Evolutionary conservation across 192 early-diverging fungal genomes (phyloP), one percentile per base, ranked within the genome.

Genomic region (Mortierella alpina): DNA sequence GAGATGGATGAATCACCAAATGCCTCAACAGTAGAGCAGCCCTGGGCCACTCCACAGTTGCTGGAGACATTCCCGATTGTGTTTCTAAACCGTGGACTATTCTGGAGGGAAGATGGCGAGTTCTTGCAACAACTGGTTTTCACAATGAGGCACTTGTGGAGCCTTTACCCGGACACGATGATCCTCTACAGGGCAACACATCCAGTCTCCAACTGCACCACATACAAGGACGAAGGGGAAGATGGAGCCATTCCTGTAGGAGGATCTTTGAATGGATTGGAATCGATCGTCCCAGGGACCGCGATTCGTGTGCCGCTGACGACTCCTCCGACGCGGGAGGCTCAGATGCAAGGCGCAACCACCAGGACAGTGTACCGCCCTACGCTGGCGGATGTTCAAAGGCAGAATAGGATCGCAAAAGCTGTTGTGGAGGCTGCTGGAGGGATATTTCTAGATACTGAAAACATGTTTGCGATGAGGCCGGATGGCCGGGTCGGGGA

Each of bases 401-500:
- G 86, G 44, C 85, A 88, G 53, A 90, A 90, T 52, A 55, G 60
- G 6, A 82, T 90, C 47, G 87, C 88, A 44, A 85, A 83, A 55
- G 75, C 59, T 17, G 75, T 88, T 63, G 79, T 88, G 20, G 84
- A 88, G 50, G 75, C 72, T 8, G 84, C 81, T 12, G 88, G 88
- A 15, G 88, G 88, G 1, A 74, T 90, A 22, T 90, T 72, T 63
- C 40, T 87, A 50, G 86, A 90, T 72, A 61, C 86, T 15, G 88
- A 78, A 18, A 64, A 67, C 10, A 79, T 86, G 76, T 70, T 82
- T 18, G 83, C 83, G 45, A 52, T 59, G 18, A 68, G 87, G 51
- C 82, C 84, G 0, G 88, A 90, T 70, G 88, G 84, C 1, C 85
- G 87, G 67, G 69, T 89, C 53, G 88, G 85, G 12, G 82, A 81